Evolutionary conservation across 257 asterid genomes (phyloP).

Genomic region (Sherardia arvensis): DNA sequence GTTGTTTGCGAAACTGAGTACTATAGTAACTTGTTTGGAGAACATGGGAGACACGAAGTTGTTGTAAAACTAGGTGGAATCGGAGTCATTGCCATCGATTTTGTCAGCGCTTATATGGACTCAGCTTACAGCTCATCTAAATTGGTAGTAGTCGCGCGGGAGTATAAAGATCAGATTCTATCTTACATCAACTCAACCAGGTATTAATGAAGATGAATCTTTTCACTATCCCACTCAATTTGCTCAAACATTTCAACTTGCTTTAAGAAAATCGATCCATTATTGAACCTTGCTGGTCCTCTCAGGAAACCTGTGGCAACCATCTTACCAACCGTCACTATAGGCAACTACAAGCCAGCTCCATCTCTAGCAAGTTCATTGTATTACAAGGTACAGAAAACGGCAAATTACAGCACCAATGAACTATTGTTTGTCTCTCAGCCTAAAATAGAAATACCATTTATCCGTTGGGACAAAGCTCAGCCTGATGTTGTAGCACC

Average conservation of each 20-base stretch:
- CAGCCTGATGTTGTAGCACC: conserved; percentile 82
- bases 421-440: too few relatives aligned
- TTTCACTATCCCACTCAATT: too few relatives aligned
- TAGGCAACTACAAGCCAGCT: conserved; percentile 49
- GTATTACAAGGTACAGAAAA: too few relatives aligned
- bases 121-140: too few relatives aligned
- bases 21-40: background rate
- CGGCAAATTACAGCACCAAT: too few relatives aligned
- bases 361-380: conserved; percentile 53
- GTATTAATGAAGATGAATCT: conserved; percentile 13
- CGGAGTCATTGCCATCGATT: conserved; percentile 41
- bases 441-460: too few relatives aligned
- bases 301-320: conserved; percentile 55
- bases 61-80: conserved; percentile 33
- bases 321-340: conserved; percentile 54
- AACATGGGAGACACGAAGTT: conserved; percentile 11
- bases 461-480: too few relatives aligned
- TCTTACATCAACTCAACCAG: conserved; percentile 52
- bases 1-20: conserved; percentile 43
- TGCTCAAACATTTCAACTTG: too few relatives aligned
- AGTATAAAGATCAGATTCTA: conserved; percentile 34
- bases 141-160: too few relatives aligned
- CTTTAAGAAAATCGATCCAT: too few relatives aligned
- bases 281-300: too few relatives aligned
- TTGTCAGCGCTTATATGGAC: too few relatives aligned